phyloP scores from a whole-genome alignment of 352 stramenopile genomes.

The Pythium grandisporangium region DNA sequence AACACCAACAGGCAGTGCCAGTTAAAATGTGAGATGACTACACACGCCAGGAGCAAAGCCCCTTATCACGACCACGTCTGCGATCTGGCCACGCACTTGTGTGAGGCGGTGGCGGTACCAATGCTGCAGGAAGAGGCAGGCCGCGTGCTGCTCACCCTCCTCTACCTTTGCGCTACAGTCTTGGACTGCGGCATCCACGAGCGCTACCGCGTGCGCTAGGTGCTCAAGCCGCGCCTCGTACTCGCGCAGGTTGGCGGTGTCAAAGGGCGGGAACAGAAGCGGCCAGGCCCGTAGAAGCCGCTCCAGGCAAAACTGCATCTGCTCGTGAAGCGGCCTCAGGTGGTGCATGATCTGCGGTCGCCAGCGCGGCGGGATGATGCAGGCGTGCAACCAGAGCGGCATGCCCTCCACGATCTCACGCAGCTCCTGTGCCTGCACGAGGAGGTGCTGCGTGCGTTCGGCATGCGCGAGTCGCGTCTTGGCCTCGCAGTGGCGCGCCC shows the following conservation, averaged over 20 bases:
- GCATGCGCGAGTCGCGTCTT: conserved; percentile 29
- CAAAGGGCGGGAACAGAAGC: conserved; percentile 34
- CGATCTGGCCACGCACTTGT: conserved; percentile 12
- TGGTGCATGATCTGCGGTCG: conserved; percentile 25
- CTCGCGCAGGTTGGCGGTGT: conserved; percentile 19
- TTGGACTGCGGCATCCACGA: conserved; percentile 15
- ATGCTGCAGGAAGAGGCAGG: conserved; percentile 30
- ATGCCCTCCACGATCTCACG: conserved; percentile 19
- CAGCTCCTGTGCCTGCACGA: conserved; percentile 30
- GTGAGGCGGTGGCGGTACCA: conserved; percentile 32
- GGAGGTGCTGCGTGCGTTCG: conserved; percentile 17
- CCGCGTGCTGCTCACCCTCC: conserved; percentile 17
- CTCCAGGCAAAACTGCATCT: conserved; percentile 25
- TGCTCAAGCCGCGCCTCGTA: conserved; percentile 28
- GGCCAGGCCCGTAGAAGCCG: conserved; percentile 23
- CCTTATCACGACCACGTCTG: no score
- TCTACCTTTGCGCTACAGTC: conserved; percentile 22
- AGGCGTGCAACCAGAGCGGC: conserved; percentile 29
- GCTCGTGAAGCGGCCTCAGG: conserved; percentile 19
- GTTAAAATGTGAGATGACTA: no score
- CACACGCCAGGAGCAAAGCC: no score
- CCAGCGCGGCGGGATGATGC: conserved; percentile 26
- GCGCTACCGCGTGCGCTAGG: conserved; percentile 18
- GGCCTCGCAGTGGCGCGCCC: conserved; percentile 17
- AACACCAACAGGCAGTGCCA: neutral